Evolutionary conservation across 202 grass and related monocot genomes (phyloP).

Genomic region (Carex arenaria): DNA sequence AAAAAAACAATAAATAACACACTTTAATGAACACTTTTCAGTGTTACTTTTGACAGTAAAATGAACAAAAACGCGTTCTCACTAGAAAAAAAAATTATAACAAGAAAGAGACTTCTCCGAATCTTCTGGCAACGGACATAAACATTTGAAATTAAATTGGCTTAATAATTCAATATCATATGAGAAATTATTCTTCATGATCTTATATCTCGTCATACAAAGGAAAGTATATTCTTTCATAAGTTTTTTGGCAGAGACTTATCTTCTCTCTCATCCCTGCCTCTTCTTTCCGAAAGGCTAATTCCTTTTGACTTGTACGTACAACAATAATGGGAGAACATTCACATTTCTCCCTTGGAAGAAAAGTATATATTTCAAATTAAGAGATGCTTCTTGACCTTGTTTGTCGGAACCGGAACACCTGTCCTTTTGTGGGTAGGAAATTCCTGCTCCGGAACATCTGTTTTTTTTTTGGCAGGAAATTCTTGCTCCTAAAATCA

Average conservation of each 20-base stretch:
- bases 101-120: too few relatives aligned
- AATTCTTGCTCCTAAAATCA: too few relatives aligned
- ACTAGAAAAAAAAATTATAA: too few relatives aligned
- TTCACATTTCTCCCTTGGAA: neutral
- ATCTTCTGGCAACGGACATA: neutral
- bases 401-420: too few relatives aligned
- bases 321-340: neutral
- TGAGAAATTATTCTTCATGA: neutral
- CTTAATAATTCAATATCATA: neutral
- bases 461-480: too few relatives aligned
- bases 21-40: too few relatives aligned
- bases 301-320: neutral
- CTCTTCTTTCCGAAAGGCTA: neutral
- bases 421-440: too few relatives aligned
- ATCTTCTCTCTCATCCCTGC: neutral
- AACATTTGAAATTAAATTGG: neutral
- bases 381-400: neutral
- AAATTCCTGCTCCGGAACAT: too few relatives aligned
- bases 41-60: too few relatives aligned
- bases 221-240: constrained; percentile 2
- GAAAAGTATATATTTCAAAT: neutral
- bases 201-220: neutral
- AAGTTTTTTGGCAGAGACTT: neutral
- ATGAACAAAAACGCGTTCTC: too few relatives aligned
- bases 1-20: neutral